A percentile compares a stretch with the other conserved stretches of the same genome.
These are phyloP conservation scores for Saprolegnia diclina DNA, from an alignment of 352 stramenopile genomes.

Conservation along the genomic window DNA sequence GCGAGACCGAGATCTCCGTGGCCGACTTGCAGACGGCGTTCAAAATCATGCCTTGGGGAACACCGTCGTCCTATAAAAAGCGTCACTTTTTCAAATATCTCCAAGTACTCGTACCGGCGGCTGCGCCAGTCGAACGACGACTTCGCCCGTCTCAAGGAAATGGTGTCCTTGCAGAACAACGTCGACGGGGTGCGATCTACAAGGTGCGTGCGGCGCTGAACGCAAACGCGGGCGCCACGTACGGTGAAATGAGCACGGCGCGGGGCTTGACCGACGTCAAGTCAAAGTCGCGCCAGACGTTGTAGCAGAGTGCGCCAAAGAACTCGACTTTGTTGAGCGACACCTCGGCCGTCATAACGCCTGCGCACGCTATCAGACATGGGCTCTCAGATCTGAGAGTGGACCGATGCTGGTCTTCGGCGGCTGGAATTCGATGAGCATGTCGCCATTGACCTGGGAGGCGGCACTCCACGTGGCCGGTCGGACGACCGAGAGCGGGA, in stretches of 20 bases:
- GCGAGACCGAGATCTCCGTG: background rate
- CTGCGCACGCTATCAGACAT: background rate
- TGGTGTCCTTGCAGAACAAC: slow-evolving; percentile 4
- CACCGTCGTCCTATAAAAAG: slow-evolving; percentile 9
- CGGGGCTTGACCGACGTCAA: background rate
- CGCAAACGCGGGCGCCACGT: too few relatives aligned
- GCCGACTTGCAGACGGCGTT: slow-evolving; percentile 10
- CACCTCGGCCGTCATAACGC: slow-evolving; percentile 21
- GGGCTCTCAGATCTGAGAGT: background rate
- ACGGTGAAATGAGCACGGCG: slow-evolving; percentile 2
- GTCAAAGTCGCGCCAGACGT: slow-evolving; percentile 20
- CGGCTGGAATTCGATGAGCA: slow-evolving; percentile 23
- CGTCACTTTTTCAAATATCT: background rate
- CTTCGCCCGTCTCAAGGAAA: slow-evolving; percentile 22
- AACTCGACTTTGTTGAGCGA: slow-evolving; percentile 27
- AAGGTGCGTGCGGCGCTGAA: too few relatives aligned
- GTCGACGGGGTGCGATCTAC: slow-evolving; percentile 8
- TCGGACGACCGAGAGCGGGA: slow-evolving; percentile 6
- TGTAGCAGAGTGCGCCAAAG: slow-evolving; percentile 12
- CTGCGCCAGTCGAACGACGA: slow-evolving; percentile 15
- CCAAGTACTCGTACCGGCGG: background rate
- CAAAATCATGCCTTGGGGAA: slow-evolving; percentile 16
- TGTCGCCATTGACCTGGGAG: slow-evolving; percentile 11
- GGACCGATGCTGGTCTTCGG: slow-evolving; percentile 5
- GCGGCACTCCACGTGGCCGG: slow-evolving; percentile 12